A percentile compares a stretch with the other conserved stretches of the same genome.
These are phyloP conservation scores for Akebia trifoliata DNA, from an alignment of 164 flowering plant genomes.

Conservation along the genomic window DNA sequence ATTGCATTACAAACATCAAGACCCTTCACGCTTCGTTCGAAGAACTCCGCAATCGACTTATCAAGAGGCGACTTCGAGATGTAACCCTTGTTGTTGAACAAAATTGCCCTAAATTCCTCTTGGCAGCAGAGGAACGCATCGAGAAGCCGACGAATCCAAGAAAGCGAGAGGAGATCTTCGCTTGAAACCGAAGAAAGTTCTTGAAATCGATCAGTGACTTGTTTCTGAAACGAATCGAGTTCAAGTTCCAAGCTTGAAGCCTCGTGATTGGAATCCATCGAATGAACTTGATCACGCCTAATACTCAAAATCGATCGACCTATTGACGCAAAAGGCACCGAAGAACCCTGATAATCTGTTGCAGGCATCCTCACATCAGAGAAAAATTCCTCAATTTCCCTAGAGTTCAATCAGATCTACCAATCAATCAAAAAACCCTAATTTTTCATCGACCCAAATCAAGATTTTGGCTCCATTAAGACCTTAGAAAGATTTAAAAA, in stretches of 20 bases:
- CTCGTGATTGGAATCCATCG: slow-evolving; percentile 43
- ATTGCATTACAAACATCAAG: slow-evolving; percentile 88
- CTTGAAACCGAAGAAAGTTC: slow-evolving; percentile 32
- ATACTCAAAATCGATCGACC: slow-evolving; percentile 66
- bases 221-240: slow-evolving; percentile 65
- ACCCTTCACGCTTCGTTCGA: slow-evolving; percentile 77
- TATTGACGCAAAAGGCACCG: slow-evolving; percentile 30
- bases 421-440: no score
- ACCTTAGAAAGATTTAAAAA: no score
- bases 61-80: slow-evolving; percentile 52
- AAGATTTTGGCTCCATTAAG: no score
- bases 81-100: slow-evolving; percentile 32
- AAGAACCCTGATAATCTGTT: slow-evolving; percentile 58
- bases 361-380: slow-evolving; percentile 52
- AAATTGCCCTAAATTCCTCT: slow-evolving; percentile 60
- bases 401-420: no score
- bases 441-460: no score
- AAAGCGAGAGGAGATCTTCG: slow-evolving; percentile 58
- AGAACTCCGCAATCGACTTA: slow-evolving; percentile 46
- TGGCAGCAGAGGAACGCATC: slow-evolving; percentile 70
- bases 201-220: slow-evolving; percentile 47
- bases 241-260: slow-evolving; percentile 33
- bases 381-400: neutral
- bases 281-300: slow-evolving; percentile 64
- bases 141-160: slow-evolving; percentile 69